phyloP scores from a whole-genome alignment of 805 yeast genomes.

The Monosporozyma yasuniensis region DNA sequence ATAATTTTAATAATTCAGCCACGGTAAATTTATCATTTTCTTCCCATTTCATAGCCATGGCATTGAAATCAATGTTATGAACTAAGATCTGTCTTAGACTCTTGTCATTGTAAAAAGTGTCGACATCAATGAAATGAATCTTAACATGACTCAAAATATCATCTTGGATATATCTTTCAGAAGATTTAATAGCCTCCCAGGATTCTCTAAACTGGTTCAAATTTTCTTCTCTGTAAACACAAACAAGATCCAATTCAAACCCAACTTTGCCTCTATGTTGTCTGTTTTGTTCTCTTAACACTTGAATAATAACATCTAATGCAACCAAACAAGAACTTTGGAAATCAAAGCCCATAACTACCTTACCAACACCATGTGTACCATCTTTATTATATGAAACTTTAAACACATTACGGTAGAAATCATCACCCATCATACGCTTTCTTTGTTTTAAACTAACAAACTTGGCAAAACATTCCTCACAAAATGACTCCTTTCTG shows the following conservation, averaged over 20 bases:
- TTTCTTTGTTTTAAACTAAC: conserved; percentile 73
- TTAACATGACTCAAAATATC: conserved; percentile 27
- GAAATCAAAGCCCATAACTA: conserved; percentile 51
- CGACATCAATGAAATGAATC: conserved; percentile 35
- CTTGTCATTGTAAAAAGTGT: conserved; percentile 32
- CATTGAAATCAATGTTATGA: conserved; percentile 21
- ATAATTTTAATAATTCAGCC: conserved; percentile 11
- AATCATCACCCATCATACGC: conserved; percentile 56
- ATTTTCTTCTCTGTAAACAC: conserved; percentile 22
- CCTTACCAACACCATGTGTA: conserved; percentile 24
- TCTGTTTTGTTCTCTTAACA: conserved; percentile 52
- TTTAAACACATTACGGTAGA: conserved; percentile 60
- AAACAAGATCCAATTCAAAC: conserved; percentile 45
- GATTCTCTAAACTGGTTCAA: conserved; percentile 10
- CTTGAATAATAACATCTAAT: conserved; percentile 53
- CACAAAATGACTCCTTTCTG: conserved; percentile 28
- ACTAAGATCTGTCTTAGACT: conserved; percentile 29
- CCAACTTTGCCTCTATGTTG: conserved; percentile 62
- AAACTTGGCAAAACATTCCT: conserved; percentile 58
- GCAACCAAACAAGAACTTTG: conserved; percentile 60
- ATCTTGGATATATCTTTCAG: conserved; percentile 15
- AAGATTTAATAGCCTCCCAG: conserved; percentile 7
- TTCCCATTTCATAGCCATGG: conserved; percentile 5
- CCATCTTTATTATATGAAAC: conserved; percentile 32
- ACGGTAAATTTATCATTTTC: conserved; percentile 1